Evolutionary conservation across 352 stramenopile species (phyloP), one percentile per base, ranked within the genome.

Genomic region (Globisporangium nagaii): DNA sequence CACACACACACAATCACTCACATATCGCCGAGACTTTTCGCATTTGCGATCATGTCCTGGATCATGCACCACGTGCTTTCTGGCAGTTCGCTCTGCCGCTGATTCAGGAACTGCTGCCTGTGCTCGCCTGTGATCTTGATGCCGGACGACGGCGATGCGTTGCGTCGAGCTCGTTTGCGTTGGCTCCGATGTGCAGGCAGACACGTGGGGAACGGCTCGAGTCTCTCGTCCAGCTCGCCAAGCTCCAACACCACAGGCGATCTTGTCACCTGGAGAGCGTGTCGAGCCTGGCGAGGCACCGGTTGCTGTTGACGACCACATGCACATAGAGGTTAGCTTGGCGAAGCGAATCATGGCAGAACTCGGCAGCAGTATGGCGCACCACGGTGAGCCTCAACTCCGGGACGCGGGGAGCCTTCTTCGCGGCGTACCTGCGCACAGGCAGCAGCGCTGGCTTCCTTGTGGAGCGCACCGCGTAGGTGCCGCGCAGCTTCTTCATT

Each of bases 21-120:
- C 73, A 84, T 81, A 42, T 79, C 68, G 13, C 71, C 73, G 27
- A 84, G 58, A 28, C 62, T 84, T 53, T 73, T 84, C 3, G 71
- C 68, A 19, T 57, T 61, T 1, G 56, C 36, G 25, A 84, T 68
- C 45, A 63, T 52, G 4, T 77, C 66, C 54, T 73, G 62, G 11
- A 84, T 70, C 37, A 52, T 17, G 15, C 50, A 65, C 71, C 66
- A 81, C 3, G 37, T 68, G 27, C 55, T 39, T 22, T 63, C 53
- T 36, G 71, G 59, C 0, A 81, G 58, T 9, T n/a, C 39, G 34
- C 47, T 57, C 40, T 45, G 37, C n/a, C 37, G 15, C 6, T 40
- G n/a, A 7, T 19, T 32, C 22, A 19, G 2, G 3, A 15, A n/a
- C n/a, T n/a, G 1, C 0, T 8, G 8, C 2, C 5, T 50, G 17